These are phyloP conservation scores for Scleroderma citrinum DNA, from an alignment of 768 basidiomycete species.

Conservation along the genomic window DNA sequence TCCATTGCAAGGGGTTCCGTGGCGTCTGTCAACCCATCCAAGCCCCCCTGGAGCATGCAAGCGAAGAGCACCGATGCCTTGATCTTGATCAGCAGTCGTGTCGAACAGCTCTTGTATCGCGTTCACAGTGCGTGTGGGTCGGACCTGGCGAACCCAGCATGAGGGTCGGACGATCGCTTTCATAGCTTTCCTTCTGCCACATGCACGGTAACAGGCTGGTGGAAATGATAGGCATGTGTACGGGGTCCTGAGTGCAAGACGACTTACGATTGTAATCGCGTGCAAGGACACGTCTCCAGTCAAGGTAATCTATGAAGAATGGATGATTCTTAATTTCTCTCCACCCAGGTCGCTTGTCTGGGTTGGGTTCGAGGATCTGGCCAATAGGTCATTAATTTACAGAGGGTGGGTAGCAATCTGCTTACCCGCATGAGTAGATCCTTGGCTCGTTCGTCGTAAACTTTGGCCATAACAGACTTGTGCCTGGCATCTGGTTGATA, in stretches of 20 bases:
- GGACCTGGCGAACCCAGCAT: neutral
- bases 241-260: neutral
- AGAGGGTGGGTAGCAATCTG: neutral
- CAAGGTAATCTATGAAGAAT: conserved; percentile 3
- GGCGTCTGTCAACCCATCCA: neutral
- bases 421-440: conserved; percentile 8
- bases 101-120: neutral
- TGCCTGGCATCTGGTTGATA: conserved; percentile 1
- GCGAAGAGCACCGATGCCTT: neutral
- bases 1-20: neutral
- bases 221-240: neutral
- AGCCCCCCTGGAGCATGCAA: neutral
- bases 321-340: conserved; percentile 6
- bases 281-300: conserved; percentile 4
- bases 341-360: conserved; percentile 5
- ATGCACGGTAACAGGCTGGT: neutral
- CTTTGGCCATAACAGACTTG: neutral
- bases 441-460: conserved; percentile 4
- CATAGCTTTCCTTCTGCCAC: neutral
- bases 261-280: conserved; percentile 8
- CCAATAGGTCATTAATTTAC: neutral
- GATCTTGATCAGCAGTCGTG: neutral
- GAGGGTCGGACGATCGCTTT: neutral
- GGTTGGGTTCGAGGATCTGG: conserved; percentile 4
- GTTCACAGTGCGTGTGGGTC: neutral